These are phyloP conservation scores for Pterulicium gracile DNA, from an alignment of 1,284 basidiomycete species.

Conservation along the genomic window DNA sequence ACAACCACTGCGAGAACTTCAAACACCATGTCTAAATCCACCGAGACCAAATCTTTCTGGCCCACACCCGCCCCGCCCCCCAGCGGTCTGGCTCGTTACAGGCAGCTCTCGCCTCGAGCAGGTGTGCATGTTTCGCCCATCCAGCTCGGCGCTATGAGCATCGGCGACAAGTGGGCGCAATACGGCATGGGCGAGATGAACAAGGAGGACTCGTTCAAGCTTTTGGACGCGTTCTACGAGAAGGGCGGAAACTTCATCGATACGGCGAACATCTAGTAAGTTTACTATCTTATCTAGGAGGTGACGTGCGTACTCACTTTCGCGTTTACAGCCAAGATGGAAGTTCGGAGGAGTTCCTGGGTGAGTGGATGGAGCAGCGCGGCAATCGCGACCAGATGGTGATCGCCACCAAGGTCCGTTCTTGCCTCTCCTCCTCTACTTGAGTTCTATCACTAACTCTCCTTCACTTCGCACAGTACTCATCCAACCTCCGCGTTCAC, in stretches of 20 bases:
- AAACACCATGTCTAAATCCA: too few relatives aligned
- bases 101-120: constrained; percentile 24
- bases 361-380: constrained; percentile 28
- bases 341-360: constrained; percentile 25
- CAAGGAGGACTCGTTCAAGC: constrained; percentile 19
- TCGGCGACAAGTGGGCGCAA: constrained; percentile 29
- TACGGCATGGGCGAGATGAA: constrained; percentile 17
- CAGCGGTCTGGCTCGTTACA: constrained; percentile 24
- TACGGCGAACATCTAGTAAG: constrained; percentile 22
- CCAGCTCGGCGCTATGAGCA: constrained; percentile 32
- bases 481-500: too few relatives aligned
- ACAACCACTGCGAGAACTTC: too few relatives aligned
- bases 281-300: neutral
- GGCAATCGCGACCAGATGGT: constrained; percentile 30
- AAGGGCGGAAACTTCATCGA: constrained; percentile 17
- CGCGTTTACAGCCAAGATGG: constrained; percentile 21
- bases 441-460: too few relatives aligned
- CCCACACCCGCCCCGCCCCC: constrained; percentile 14
- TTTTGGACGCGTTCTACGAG: constrained; percentile 21
- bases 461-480: constrained; percentile 22
- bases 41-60: constrained; percentile 7
- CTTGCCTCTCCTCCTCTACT: too few relatives aligned
- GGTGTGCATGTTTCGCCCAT: constrained; percentile 32
- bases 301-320: neutral
- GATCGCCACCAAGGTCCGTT: constrained; percentile 27